Evolutionary conservation across 1,139 yeast genomes (phyloP).

Genomic region (Yamadazyma oceani): DNA sequence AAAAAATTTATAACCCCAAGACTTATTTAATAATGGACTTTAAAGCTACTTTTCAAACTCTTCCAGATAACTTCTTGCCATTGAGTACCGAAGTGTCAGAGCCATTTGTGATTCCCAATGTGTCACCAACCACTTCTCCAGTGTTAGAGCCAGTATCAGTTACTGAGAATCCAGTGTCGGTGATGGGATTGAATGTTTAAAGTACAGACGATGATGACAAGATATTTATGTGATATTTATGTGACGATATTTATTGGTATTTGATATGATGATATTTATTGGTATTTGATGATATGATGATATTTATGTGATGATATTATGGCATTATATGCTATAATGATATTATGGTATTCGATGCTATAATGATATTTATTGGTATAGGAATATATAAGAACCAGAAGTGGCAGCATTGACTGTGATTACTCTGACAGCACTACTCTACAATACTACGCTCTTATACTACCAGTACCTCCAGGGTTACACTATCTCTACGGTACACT

Average conservation of each 20-base stretch:
- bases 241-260: background rate
- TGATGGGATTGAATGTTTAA: conserved; percentile 25
- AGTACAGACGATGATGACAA: background rate
- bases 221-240: background rate
- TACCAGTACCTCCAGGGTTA: too few species aligned
- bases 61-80: conserved; percentile 37
- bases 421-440: too few species aligned
- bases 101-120: conserved; percentile 65
- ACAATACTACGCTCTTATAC: too few species aligned
- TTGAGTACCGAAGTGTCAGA: conserved; percentile 56
- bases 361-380: too few species aligned
- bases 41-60: conserved; percentile 15
- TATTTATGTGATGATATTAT: background rate
- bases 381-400: background rate
- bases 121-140: conserved; percentile 58
- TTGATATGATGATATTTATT: background rate
- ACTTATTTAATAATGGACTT: conserved; percentile 15
- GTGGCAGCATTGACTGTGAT: too few species aligned
- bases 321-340: too few species aligned
- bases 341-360: background rate
- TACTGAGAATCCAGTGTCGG: conserved; percentile 25
- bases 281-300: conserved; percentile 1
- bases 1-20: too few species aligned
- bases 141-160: conserved; percentile 18
- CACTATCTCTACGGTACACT: too few species aligned